Percentiles rank a stretch among this genome's conserved stretches.
These are phyloP conservation scores for Scutellaria galericulata DNA, from an alignment of 257 asterid genomes.

Conservation along the genomic window DNA sequence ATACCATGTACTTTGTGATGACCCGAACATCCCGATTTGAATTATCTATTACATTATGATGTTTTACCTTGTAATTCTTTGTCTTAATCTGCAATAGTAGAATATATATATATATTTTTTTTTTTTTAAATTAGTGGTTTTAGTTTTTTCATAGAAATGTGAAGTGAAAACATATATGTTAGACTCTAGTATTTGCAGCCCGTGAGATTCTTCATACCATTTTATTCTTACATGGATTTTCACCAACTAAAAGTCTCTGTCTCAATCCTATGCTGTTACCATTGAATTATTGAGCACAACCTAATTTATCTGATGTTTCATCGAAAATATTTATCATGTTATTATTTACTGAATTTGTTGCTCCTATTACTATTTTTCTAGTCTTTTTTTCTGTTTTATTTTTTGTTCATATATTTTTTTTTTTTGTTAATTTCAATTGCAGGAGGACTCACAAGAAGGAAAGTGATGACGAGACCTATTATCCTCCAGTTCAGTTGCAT, in stretches of 20 bases:
- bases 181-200: constrained; percentile 15
- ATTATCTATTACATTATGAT: too few relatives aligned
- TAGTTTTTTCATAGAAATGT: not conserved
- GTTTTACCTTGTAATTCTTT: too few relatives aligned
- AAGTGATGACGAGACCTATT: constrained; percentile 34
- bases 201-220: constrained; percentile 35
- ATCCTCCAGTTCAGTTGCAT: constrained; percentile 64
- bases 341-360: not conserved
- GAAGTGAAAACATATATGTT: not conserved
- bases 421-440: constrained; percentile 3
- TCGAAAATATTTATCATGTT: not conserved
- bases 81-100: too few relatives aligned
- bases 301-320: not conserved
- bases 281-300: not conserved
- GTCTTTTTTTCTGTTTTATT: not conserved
- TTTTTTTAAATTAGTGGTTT: too few relatives aligned
- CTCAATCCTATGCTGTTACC: not conserved
- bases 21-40: not conserved
- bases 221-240: not conserved
- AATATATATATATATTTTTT: too few relatives aligned
- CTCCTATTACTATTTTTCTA: too few relatives aligned
- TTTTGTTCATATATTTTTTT: not conserved
- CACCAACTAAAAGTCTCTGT: not conserved
- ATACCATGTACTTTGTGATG: not conserved
- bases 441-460: constrained; percentile 42